Base-by-base conservation (phyloP, 2,329 filamentous ascomycete genomes). In the Chaetomium sp. region DNA sequence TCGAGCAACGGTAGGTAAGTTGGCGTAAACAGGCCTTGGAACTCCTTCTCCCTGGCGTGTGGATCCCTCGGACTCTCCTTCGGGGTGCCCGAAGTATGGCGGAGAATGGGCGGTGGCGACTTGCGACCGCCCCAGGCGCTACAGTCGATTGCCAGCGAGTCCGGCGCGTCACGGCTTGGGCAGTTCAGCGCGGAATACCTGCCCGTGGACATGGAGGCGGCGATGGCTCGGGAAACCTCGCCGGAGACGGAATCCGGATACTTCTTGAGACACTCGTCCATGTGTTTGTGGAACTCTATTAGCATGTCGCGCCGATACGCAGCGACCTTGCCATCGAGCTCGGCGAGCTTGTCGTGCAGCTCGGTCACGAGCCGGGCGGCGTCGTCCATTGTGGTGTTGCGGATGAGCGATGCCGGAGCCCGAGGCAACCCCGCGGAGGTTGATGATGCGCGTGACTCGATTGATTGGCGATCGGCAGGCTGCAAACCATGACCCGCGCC, bases 21-120 rank as follows among this genome's bases (percentile, higher is more conserved):
- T 31, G 86, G 87, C 42, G 83, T 88, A 72, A 89, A 89, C 65
- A 89, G 76, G 66, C 86, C 86, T 68, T 82, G 82, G 68, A 89
- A 83, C 69, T 88, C 85, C 72, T 78, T 77, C 69, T 88, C 85
- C 65, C 84, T 82, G 65, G 84, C 82, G 75, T 83, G 83, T 58
- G 81, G 80, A 70, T 78, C 81, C 69, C 77, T 72, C 57, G 77
- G 76, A 68, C 75, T 74, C 10, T 77, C 75, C 50, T 75, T 74
- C 10, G 77, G 74, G 7, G 69, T 70, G 49, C 74, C 75, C 1
- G 78, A 77, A 21, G 75, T 78, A 64, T 78, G 76, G 68, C 74
- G 77, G 47, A 79, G 75, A 57, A 77, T 69, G 7, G 79, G 78
- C 23, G 78, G 77, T n/a, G 78, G 75, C 13, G 78, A 79, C 62